Evolutionary conservation across 2,329 filamentous ascomycete genomes (phyloP).

Genomic region (Blastomyces silverae): DNA sequence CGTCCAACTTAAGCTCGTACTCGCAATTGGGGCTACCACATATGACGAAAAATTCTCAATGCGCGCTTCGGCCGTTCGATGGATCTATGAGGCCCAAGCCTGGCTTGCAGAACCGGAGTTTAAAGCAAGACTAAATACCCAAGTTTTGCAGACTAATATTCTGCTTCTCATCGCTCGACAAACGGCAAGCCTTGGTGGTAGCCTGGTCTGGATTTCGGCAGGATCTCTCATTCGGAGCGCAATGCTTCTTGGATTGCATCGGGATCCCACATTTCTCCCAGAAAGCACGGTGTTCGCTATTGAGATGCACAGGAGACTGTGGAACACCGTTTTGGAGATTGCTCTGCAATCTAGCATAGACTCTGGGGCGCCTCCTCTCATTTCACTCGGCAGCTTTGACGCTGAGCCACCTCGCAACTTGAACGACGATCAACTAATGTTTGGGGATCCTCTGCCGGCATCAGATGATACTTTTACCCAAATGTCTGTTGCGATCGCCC

Average conservation of each 20-base stretch:
- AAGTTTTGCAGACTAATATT: constrained; percentile 31
- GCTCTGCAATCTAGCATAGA: constrained; percentile 36
- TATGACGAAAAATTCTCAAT: constrained; percentile 28
- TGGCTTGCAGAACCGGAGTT: constrained; percentile 32
- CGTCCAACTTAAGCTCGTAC: constrained; percentile 35
- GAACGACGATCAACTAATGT: constrained; percentile 31
- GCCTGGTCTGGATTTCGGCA: constrained; percentile 34
- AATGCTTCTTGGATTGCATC: constrained; percentile 40
- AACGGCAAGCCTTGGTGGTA: constrained; percentile 28
- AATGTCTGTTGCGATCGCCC: constrained; percentile 46
- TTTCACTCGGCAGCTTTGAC: constrained; percentile 35
- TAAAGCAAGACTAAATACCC: constrained; percentile 29
- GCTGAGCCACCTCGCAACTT: constrained; percentile 35
- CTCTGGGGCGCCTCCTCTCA: constrained; percentile 31
- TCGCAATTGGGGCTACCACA: constrained; percentile 44
- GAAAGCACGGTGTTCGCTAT: constrained; percentile 36
- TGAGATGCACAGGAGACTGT: constrained; percentile 43
- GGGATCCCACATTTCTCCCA: constrained; percentile 32
- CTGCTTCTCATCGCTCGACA: constrained; percentile 33
- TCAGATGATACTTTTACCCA: constrained; percentile 40
- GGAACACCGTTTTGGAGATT: constrained; percentile 41
- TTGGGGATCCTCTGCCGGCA: constrained; percentile 24
- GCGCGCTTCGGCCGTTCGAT: constrained; percentile 40
- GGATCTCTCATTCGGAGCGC: constrained; percentile 39
- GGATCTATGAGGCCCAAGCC: constrained; percentile 33